Conservation (phyloP, 177 flowering plant species). For the Vitis hybrid region DNA sequence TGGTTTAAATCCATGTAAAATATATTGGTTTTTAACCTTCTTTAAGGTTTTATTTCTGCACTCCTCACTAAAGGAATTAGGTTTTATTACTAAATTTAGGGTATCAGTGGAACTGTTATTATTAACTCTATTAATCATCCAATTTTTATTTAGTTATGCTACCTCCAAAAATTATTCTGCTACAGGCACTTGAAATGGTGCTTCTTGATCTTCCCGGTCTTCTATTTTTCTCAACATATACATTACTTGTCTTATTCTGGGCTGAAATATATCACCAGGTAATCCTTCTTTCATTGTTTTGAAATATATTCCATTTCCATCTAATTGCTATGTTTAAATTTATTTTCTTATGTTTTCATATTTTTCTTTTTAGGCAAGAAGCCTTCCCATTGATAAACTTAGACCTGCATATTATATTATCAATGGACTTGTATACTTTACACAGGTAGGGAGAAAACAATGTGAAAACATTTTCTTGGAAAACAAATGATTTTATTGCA, state of each 20-base stretch:
- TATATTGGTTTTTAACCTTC: no score
- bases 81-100: no score
- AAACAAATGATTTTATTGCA: no score
- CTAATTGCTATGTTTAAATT: background rate
- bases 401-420: slow-evolving; percentile 52
- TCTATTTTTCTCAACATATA: slow-evolving; percentile 75
- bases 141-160: background rate
- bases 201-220: slow-evolving; percentile 72
- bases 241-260: slow-evolving; percentile 82
- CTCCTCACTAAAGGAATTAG: no score
- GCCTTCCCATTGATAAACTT: slow-evolving; percentile 58
- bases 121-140: no score
- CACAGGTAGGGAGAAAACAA: slow-evolving; percentile 43
- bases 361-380: slow-evolving; percentile 54
- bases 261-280: slow-evolving; percentile 92
- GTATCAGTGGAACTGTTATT: no score
- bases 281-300: background rate
- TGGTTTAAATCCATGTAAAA: no score
- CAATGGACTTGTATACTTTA: slow-evolving; percentile 55
- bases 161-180: slow-evolving; percentile 1
- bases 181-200: slow-evolving; percentile 57
- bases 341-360: background rate
- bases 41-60: no score
- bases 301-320: background rate
- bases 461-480: background rate